Base-by-base conservation (phyloP, 2,329 filamentous ascomycete species). In the Pseudocercospora crystallina region DNA sequence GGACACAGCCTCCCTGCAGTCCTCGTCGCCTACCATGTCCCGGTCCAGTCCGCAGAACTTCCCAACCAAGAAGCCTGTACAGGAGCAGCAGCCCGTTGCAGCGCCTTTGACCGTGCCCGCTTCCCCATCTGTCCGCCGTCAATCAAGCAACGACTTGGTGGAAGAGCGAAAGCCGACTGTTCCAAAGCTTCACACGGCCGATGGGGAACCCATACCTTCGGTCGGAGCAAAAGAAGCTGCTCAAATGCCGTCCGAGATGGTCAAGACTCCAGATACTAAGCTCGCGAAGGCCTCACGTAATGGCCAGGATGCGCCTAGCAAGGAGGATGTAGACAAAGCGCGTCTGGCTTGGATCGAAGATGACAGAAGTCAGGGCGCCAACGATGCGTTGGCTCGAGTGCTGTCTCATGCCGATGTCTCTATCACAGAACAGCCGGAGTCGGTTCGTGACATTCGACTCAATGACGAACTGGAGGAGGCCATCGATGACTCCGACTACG, bases 341-440 rank as follows among this genome's bases (percentile, higher is more conserved):
- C 57, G 60, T 31, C 59, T 47, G 39, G 61, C 61, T 10, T 54
- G 61, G 39, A 46, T 52, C 13, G 60, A 64, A 15, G 57, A 62
- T 32, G 63, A 65, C 47, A 53, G 59, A 7, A 62, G 62, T 44
- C 62, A 60, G 30, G 51, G 50, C 10, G 62, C 64, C n/a, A 63
- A 60, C 8, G 56, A 64, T 30, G 62, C 64, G 7, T 56, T 67
- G 13, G 63, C 62, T 5, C 58, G 63, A 38, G 64, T 66, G 2
- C 48, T 67, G 7, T 65, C 65, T 14, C 61, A 65, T 43, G 60
- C 62, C 40, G 60, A 64, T 43, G 46, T 57, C 2, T 48, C 55
- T 8, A 33, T 54, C n/a, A 37, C 47, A 11, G 53, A 58, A 12
- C 47, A 49, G 36, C 37, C 54, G 12, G 58, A 59, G 14, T 42